phyloP scores from a whole-genome alignment of 2,329 filamentous ascomycete genomes.

The Aciculosporium take region DNA sequence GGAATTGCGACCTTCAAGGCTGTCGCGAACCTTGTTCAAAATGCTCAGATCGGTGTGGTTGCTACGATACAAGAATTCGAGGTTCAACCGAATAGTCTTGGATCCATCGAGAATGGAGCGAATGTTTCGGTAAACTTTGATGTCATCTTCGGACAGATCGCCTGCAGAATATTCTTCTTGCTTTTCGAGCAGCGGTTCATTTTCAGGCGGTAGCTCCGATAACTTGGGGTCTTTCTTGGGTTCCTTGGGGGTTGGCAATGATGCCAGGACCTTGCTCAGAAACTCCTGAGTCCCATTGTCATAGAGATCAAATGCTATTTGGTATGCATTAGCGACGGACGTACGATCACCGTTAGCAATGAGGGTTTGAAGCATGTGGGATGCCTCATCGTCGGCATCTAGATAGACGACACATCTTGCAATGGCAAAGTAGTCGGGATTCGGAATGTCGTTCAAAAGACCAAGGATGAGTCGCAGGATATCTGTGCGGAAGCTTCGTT shows the following conservation, averaged over 20 bases:
- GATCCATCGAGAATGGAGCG: slow-evolving; percentile 66
- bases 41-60: slow-evolving; percentile 87
- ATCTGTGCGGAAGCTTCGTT: slow-evolving; percentile 67
- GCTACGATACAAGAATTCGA: slow-evolving; percentile 92
- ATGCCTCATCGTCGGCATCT: slow-evolving; percentile 81
- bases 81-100: slow-evolving; percentile 84
- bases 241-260: slow-evolving; percentile 47
- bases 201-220: slow-evolving; percentile 28
- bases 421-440: slow-evolving; percentile 93
- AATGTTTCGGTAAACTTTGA: slow-evolving; percentile 47
- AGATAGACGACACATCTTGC: slow-evolving; percentile 96
- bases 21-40: slow-evolving; percentile 91
- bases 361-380: slow-evolving; percentile 68
- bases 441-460: slow-evolving; percentile 82
- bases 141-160: slow-evolving; percentile 35
- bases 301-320: slow-evolving; percentile 95
- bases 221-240: slow-evolving; percentile 31
- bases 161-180: slow-evolving; percentile 42
- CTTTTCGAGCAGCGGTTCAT: slow-evolving; percentile 33
- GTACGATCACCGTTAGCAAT: slow-evolving; percentile 65
- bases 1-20: slow-evolving; percentile 86
- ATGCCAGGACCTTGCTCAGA: slow-evolving; percentile 71
- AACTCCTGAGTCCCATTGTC: slow-evolving; percentile 99
- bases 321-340: slow-evolving; percentile 78
- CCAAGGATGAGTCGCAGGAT: slow-evolving; percentile 88